These are phyloP conservation scores for Aspergillus luchuensis DNA, from an alignment of 2,329 filamentous ascomycete genomes.

Conservation along the genomic window DNA sequence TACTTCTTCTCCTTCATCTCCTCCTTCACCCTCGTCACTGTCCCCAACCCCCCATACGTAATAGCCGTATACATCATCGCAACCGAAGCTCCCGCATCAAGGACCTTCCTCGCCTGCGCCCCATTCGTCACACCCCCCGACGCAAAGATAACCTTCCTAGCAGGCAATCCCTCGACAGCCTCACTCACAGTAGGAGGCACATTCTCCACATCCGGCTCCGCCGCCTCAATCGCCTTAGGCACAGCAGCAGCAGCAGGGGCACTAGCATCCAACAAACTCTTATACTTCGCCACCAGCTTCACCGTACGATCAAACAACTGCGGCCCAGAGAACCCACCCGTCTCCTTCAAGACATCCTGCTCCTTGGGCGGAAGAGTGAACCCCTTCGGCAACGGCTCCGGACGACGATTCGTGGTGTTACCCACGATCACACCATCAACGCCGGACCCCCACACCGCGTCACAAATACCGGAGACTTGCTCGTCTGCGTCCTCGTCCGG, in stretches of 20 bases:
- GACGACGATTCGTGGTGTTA: conserved; percentile 88
- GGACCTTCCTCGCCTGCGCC: conserved; percentile 74
- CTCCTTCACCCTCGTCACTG: conserved; percentile 56
- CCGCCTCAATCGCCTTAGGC: conserved; percentile 17
- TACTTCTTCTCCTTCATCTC: conserved; percentile 46
- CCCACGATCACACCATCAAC: conserved; percentile 96
- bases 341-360: conserved; percentile 68
- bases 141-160: conserved; percentile 82
- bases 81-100: conserved; percentile 86
- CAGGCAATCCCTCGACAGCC: conserved; percentile 8
- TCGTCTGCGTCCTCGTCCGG: conserved; percentile 87
- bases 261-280: conserved; percentile 64
- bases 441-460: conserved; percentile 78
- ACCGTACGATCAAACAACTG: conserved; percentile 82
- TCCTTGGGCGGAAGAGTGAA: conserved; percentile 67
- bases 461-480: conserved; percentile 84
- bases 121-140: conserved; percentile 92
- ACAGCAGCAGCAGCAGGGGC: conserved; percentile 26
- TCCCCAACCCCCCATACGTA: conserved; percentile 65
- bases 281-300: conserved; percentile 76
- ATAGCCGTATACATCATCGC: conserved; percentile 88
- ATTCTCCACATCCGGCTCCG: conserved; percentile 26
- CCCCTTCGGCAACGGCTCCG: conserved; percentile 68
- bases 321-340: conserved; percentile 88
- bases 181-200: conserved; percentile 22